Base-by-base conservation (phyloP, 2,329 filamentous ascomycete genomes). In the Pseudogymnoascus sp. region DNA sequence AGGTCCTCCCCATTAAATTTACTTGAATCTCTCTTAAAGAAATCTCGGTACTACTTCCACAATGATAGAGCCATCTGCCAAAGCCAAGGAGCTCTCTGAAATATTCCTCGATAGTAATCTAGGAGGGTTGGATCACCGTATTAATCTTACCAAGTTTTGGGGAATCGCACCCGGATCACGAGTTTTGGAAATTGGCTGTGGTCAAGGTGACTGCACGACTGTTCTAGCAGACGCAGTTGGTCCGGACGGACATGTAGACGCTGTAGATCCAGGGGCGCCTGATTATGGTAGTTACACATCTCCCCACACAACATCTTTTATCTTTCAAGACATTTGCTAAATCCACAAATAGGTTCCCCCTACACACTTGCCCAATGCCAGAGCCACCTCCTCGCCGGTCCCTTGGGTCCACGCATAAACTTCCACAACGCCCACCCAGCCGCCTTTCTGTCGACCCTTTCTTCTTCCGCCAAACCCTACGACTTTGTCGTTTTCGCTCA, bases 131-230 rank as follows among this genome's bases (percentile, higher is more conserved):
- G 47, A 53, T 53, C 77, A 79, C 65, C 75, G 77, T 31, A 68
- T 77, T 28, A 63, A 67, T 2, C 70, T 79, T 11, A 60, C 75
- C 33, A 69, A 74, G 44, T 63, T 67, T 25, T 79, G 75, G 75
- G 65, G 68, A 23, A 73, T 79, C 62, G 18, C 63, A 1, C 70
- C 74, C 0, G 77, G 77, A 64, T 74, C 75, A 28, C 76, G 74
- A 2, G 70, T 85, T 5, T 75, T 86, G 1, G 84, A 86, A 69
- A 70, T 86, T 38, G 83, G 83, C 60, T 85, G 83, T 70, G 84
- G 83, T 0, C 84, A 86, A 67, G 84, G 83, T 1, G 82, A 82
- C 64, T 80, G 78, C 67, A 85, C 84, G 1, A 75, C 78, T 10
- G 79, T 79, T 2, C 77, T 86, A 16, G 83, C 83, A 53, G 69